Evolutionary conservation across 139 green algal species (phyloP).

Genomic region (Dunaliella primolecta): DNA sequence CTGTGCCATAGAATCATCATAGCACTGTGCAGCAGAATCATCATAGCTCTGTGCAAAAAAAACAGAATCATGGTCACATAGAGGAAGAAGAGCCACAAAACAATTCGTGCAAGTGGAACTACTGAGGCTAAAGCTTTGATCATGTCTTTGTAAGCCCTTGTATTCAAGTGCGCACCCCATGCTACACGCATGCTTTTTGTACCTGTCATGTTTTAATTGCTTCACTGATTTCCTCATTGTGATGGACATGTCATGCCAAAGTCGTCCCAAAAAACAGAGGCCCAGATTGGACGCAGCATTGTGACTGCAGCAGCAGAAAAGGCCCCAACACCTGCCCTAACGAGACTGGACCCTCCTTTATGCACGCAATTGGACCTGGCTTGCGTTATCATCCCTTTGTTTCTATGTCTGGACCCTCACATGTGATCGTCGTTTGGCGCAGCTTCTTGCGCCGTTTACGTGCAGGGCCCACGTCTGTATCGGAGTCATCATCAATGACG

Average conservation of each 20-base stretch:
- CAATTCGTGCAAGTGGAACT: no score
- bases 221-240: no score
- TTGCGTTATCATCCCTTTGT: no score
- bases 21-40: not conserved
- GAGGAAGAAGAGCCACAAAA: no score
- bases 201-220: no score
- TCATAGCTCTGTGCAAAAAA: not conserved
- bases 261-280: not conserved
- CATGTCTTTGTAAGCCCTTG: no score
- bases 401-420: not conserved
- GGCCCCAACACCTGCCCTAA: not conserved
- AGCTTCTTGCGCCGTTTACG: slow-evolving; percentile 14
- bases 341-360: not conserved
- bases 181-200: no score
- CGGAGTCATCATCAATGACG: not conserved
- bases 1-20: not conserved
- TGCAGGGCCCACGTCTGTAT: not conserved
- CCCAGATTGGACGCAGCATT: not conserved
- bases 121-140: no score
- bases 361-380: not conserved
- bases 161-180: no score
- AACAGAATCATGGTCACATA: no score
- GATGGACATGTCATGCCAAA: no score
- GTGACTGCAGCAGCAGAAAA: not conserved
- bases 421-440: not conserved